These are phyloP conservation scores for Sphaerulina populicola DNA, from an alignment of 2,329 filamentous ascomycete genomes.

Conservation along the genomic window DNA sequence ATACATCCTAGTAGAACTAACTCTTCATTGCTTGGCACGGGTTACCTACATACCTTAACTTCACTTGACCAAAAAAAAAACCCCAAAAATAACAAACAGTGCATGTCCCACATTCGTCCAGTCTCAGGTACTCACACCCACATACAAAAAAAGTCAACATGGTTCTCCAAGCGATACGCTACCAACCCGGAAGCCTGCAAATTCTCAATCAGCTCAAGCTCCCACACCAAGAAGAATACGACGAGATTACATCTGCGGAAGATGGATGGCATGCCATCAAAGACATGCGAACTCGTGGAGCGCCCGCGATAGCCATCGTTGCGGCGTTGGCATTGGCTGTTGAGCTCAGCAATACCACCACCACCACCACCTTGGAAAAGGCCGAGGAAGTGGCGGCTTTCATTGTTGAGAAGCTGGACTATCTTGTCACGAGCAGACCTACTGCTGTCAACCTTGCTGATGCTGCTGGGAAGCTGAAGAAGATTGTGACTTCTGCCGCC, in stretches of 20 bases:
- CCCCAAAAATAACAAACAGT: too few relatives aligned
- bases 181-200: slow-evolving; percentile 60
- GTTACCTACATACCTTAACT: not conserved
- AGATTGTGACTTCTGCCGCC: slow-evolving; percentile 48
- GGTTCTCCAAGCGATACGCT: slow-evolving; percentile 69
- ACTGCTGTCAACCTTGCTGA: slow-evolving; percentile 94
- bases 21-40: not conserved
- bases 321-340: slow-evolving; percentile 81
- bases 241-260: slow-evolving; percentile 58
- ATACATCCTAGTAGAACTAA: too few relatives aligned
- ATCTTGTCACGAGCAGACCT: slow-evolving; percentile 78
- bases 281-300: slow-evolving; percentile 70
- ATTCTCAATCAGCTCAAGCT: slow-evolving; percentile 78
- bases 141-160: slow-evolving; percentile 34
- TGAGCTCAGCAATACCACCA: slow-evolving; percentile 67
- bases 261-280: slow-evolving; percentile 78
- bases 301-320: slow-evolving; percentile 96
- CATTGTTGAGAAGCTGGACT: slow-evolving; percentile 70
- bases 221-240: slow-evolving; percentile 72
- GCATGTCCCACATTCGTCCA: too few relatives aligned
- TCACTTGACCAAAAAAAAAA: slow-evolving; percentile 2
- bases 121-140: too few relatives aligned
- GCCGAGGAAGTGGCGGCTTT: slow-evolving; percentile 58
- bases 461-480: slow-evolving; percentile 72
- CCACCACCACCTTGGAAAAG: slow-evolving; percentile 42